These are phyloP conservation scores for Leptoxyphium fumago DNA, from an alignment of 2,329 filamentous ascomycete genomes.

Conservation along the genomic window DNA sequence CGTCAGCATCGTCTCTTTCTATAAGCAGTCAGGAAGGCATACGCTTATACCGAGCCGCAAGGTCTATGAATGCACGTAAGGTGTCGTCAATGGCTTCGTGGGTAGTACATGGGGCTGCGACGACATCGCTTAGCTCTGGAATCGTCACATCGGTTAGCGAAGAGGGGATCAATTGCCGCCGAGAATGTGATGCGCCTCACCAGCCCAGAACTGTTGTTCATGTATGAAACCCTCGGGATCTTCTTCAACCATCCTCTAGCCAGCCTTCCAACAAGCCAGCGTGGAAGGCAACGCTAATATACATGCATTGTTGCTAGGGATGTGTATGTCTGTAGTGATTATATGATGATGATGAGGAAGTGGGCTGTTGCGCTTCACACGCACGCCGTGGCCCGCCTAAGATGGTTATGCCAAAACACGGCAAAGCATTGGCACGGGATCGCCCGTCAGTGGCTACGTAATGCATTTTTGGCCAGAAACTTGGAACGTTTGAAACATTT, in stretches of 20 bases:
- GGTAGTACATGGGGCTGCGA: constrained; percentile 42
- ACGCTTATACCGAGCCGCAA: constrained; percentile 61
- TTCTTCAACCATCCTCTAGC: constrained; percentile 45
- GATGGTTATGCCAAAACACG: too few relatives aligned
- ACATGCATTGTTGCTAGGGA: not conserved
- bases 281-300: constrained; percentile 6
- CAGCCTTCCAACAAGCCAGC: not conserved
- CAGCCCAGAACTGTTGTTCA: constrained; percentile 80
- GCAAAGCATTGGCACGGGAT: not conserved
- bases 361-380: too few relatives aligned
- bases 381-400: too few relatives aligned
- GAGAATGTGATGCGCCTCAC: constrained; percentile 33
- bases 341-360: too few relatives aligned
- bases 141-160: constrained; percentile 3
- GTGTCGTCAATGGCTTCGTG: constrained; percentile 68
- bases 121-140: constrained; percentile 52
- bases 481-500: too few relatives aligned
- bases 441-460: not conserved
- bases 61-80: constrained; percentile 67
- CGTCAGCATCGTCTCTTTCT: constrained; percentile 6
- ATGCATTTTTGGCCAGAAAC: not conserved
- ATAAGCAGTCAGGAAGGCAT: constrained; percentile 5
- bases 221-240: constrained; percentile 55
- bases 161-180: constrained; percentile 1
- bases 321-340: too few relatives aligned